A percentile compares a stretch with the other conserved stretches of the same genome.
These are phyloP conservation scores for Chaetothyriales sp. DNA, from an alignment of 2,329 filamentous ascomycete species.

Conservation along the genomic window DNA sequence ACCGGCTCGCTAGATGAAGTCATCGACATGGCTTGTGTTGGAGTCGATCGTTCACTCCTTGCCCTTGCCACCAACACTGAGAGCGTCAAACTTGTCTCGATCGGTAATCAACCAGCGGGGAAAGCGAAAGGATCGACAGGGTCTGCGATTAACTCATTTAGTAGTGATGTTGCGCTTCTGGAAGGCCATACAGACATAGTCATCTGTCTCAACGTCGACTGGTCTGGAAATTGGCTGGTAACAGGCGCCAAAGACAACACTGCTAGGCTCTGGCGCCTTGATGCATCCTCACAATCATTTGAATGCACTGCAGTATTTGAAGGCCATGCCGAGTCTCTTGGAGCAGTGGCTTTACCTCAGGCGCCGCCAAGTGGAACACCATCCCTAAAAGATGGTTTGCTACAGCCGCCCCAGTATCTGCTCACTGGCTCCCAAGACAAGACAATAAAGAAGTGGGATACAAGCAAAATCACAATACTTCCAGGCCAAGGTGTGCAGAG, in stretches of 20 bases:
- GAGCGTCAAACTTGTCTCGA: slow-evolving; percentile 74
- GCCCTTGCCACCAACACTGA: slow-evolving; percentile 92
- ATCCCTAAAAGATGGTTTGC: slow-evolving; percentile 59
- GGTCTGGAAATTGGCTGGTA: slow-evolving; percentile 92
- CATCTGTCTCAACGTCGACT: slow-evolving; percentile 85
- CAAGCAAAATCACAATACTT: slow-evolving; percentile 47
- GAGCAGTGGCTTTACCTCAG: slow-evolving; percentile 73
- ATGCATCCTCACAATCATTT: slow-evolving; percentile 60
- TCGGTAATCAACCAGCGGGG: slow-evolving; percentile 27
- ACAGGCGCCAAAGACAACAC: slow-evolving; percentile 96
- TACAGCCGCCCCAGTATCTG: slow-evolving; percentile 68
- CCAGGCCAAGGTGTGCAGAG: slow-evolving; percentile 22
- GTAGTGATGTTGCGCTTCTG: slow-evolving; percentile 72
- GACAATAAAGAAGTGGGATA: slow-evolving; percentile 89
- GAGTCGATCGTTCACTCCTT: slow-evolving; percentile 65
- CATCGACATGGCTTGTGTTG: slow-evolving; percentile 80
- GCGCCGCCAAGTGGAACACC: slow-evolving; percentile 55
- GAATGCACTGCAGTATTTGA: slow-evolving; percentile 71
- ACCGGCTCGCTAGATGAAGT: slow-evolving; percentile 97
- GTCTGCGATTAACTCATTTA: slow-evolving; percentile 41
- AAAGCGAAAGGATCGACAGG: slow-evolving; percentile 20
- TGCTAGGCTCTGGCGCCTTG: slow-evolving; percentile 77
- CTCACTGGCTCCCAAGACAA: slow-evolving; percentile 90
- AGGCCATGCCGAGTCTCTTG: slow-evolving; percentile 86
- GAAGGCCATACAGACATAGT: slow-evolving; percentile 92